phyloP scores from a whole-genome alignment of 768 basidiomycete species.

The Clitopilus hobsonii region DNA sequence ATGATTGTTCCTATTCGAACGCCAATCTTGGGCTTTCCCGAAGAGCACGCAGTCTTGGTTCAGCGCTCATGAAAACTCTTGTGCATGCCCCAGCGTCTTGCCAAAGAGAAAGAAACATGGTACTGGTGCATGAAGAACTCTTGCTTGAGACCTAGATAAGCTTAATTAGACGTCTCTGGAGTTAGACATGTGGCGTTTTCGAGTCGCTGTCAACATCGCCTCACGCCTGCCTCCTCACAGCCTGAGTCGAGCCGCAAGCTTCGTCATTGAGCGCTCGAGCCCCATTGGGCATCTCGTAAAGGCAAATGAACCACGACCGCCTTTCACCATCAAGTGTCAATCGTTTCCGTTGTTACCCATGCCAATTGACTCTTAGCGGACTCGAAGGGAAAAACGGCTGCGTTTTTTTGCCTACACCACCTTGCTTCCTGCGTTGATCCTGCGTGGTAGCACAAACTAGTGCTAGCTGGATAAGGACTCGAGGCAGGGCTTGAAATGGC shows the following conservation, averaged over 20 bases:
- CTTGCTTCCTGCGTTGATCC: not conserved
- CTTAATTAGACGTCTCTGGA: too few relatives aligned
- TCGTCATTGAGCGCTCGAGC: not conserved
- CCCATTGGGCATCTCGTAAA: not conserved
- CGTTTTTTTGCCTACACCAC: not conserved
- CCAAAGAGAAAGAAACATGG: too few relatives aligned
- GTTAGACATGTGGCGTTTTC: not conserved
- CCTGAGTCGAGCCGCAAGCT: not conserved
- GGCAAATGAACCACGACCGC: too few relatives aligned
- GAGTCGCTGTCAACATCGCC: not conserved
- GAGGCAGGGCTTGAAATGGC: not conserved
- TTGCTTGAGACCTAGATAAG: too few relatives aligned
- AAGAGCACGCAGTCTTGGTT: not conserved
- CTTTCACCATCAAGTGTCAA: not conserved
- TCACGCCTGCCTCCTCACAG: not conserved
- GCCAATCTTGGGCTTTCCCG: not conserved
- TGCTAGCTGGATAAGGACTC: not conserved
- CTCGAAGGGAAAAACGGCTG: too few relatives aligned
- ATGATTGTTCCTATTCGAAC: not conserved
- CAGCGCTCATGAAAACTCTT: not conserved
- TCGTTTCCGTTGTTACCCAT: not conserved
- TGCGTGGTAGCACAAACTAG: too few relatives aligned
- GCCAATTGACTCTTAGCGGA: not conserved
- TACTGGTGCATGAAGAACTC: too few relatives aligned
- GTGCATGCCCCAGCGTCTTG: too few relatives aligned